Evolutionary conservation across 2,329 filamentous ascomycete genomes (phyloP).

Genomic region (Oidium heveae): DNA sequence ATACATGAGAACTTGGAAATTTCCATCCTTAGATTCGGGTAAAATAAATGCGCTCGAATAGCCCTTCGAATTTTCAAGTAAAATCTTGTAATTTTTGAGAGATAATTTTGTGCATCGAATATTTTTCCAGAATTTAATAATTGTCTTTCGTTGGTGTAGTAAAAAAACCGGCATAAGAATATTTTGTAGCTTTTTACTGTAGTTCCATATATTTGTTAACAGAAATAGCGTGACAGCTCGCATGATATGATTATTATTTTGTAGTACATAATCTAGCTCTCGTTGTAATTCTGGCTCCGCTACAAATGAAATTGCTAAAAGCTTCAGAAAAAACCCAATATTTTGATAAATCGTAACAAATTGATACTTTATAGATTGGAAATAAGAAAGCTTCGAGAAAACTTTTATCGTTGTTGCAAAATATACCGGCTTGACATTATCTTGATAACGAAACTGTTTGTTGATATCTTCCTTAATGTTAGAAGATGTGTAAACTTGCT

Average conservation of each 20-base stretch:
- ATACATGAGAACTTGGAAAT: conserved; percentile 5
- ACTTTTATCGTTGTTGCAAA: conserved; percentile 3
- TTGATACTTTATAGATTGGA: conserved; percentile 4
- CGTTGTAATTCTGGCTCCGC: conserved; percentile 27
- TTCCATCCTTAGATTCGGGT: conserved; percentile 3
- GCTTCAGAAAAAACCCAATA: conserved; percentile 20
- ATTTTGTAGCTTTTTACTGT: conserved; percentile 20
- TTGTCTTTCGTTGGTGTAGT: conserved; percentile 22
- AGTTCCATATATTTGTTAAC: conserved; percentile 23
- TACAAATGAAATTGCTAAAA: conserved; percentile 22
- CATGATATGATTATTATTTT: conserved; percentile 12
- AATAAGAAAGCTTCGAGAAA: conserved; percentile 1
- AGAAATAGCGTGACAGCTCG: conserved; percentile 14
- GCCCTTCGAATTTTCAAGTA: conserved; percentile 23
- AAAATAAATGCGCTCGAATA: conserved; percentile 22
- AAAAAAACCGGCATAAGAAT: conserved; percentile 10
- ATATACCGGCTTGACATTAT: conserved; percentile 2
- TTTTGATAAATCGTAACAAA: conserved; percentile 17
- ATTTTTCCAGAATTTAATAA: conserved; percentile 21
- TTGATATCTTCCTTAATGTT: conserved; percentile 1
- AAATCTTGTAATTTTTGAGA: conserved; percentile 20
- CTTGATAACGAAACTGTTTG: conserved; percentile 2
- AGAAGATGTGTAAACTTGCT: conserved; percentile 1
- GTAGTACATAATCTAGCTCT: conserved; percentile 22
- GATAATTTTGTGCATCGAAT: conserved; percentile 23